Evolutionary conservation across 768 basidiomycete genomes (phyloP).

Genomic region (Scleroderma bovista): DNA sequence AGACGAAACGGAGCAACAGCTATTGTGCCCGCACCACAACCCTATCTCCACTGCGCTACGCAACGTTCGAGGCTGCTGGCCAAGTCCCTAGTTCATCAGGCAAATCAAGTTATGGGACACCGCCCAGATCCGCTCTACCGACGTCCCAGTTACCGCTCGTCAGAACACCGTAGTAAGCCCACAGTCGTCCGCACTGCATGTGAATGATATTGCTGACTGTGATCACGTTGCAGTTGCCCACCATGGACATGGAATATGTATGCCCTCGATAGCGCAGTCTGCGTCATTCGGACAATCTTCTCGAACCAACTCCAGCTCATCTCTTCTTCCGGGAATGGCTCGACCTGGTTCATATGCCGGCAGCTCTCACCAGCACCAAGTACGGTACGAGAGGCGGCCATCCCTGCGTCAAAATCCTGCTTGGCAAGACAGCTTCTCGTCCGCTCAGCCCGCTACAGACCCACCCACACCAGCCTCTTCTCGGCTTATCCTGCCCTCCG

Average conservation of each 20-base stretch:
- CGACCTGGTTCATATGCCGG: constrained; percentile 34
- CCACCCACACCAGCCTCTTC: constrained; percentile 44
- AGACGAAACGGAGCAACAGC: constrained; percentile 37
- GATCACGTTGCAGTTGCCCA: constrained; percentile 24
- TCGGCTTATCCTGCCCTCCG: constrained; percentile 46
- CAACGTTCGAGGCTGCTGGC: constrained; percentile 29
- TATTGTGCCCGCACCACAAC: constrained; percentile 32
- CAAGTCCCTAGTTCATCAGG: constrained; percentile 18
- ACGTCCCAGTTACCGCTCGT: constrained; percentile 38
- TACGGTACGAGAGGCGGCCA: constrained; percentile 38
- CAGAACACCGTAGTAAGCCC: constrained; percentile 43
- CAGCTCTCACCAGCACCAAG: constrained; percentile 37
- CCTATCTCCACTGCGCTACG: constrained; percentile 39
- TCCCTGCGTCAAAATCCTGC: constrained; percentile 42
- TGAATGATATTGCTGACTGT: constrained; percentile 4
- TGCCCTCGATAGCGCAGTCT: constrained; percentile 27
- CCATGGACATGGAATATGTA: constrained; percentile 28
- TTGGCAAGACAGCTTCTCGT: constrained; percentile 40
- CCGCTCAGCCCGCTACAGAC: constrained; percentile 57
- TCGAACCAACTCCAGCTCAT: constrained; percentile 48
- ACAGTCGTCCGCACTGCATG: constrained; percentile 1
- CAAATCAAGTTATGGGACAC: constrained; percentile 29
- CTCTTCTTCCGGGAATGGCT: constrained; percentile 37
- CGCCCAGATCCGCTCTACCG: constrained; percentile 33
- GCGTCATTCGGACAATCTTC: constrained; percentile 37